Conservation (phyloP, 306 rosid genomes). For the Canavalia ensiformis region DNA sequence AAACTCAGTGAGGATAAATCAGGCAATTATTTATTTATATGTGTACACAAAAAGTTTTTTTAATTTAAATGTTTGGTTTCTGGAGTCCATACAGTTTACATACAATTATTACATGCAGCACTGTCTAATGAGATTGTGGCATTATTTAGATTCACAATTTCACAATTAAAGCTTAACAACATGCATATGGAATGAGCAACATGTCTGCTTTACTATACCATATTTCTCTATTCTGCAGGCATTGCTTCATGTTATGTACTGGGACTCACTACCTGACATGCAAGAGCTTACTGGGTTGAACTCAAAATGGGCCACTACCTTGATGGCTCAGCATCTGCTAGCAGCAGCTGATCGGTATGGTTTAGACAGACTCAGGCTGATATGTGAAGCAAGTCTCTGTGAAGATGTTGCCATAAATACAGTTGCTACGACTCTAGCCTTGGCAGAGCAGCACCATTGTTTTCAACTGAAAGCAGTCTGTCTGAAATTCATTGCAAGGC, state of each 20-base stretch:
- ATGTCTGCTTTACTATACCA: constrained; percentile 37
- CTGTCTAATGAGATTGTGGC: constrained; percentile 40
- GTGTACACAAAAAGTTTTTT: not conserved
- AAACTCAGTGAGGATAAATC: not conserved
- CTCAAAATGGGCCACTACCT: constrained; percentile 73
- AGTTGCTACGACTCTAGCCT: constrained; percentile 85
- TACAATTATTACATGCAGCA: not conserved
- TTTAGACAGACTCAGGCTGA: constrained; percentile 77
- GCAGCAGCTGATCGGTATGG: constrained; percentile 92
- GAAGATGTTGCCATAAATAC: constrained; percentile 80
- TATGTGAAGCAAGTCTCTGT: constrained; percentile 77
- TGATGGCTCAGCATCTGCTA: constrained; percentile 90
- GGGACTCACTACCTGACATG: constrained; percentile 83
- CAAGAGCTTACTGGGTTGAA: constrained; percentile 74
- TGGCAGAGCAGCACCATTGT: constrained; percentile 96
- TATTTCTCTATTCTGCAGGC: constrained; percentile 62
- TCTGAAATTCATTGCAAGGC: constrained; percentile 78
- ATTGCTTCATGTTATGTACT: constrained; percentile 78
- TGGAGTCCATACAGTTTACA: not conserved
- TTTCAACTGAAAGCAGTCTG: constrained; percentile 86
- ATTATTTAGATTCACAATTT: constrained; percentile 35
- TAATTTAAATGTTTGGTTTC: not conserved
- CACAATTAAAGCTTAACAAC: constrained; percentile 36
- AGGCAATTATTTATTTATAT: not conserved
- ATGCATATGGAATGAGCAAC: constrained; percentile 44